A percentile compares a stretch with the other conserved stretches of the same genome.
Evolutionary conservation across 345 rosid species (phyloP).

Genomic region (Citropsis articulata): DNA sequence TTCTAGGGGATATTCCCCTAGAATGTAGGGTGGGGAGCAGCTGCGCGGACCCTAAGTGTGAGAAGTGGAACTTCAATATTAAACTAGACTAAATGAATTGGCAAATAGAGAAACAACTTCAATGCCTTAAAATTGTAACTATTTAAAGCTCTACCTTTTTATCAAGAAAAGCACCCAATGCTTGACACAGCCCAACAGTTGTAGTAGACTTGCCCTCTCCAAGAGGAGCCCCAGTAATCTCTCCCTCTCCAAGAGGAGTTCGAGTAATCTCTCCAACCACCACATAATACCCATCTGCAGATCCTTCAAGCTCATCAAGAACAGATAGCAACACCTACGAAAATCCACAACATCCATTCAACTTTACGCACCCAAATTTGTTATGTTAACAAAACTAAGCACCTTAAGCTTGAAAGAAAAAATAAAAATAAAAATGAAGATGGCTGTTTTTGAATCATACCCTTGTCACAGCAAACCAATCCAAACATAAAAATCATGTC

Average conservation of each 20-base stretch:
- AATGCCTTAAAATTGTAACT: background rate
- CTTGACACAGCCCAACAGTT: constrained; percentile 94
- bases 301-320: constrained; percentile 70
- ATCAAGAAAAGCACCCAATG: constrained; percentile 88
- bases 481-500: background rate
- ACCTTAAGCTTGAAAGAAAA: background rate
- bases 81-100: background rate
- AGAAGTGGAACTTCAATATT: too few species aligned
- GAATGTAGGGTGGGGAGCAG: too few species aligned
- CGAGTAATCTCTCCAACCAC: constrained; percentile 99
- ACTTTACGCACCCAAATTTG: constrained; percentile 1
- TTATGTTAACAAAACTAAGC: background rate
- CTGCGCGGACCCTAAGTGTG: too few species aligned
- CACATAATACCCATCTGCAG: constrained; percentile 80
- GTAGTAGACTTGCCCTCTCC: constrained; percentile 99
- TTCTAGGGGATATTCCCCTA: too few species aligned
- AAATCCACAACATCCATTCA: constrained; percentile 2
- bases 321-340: constrained; percentile 72
- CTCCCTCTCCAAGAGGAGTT: too few species aligned
- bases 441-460: background rate
- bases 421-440: background rate
- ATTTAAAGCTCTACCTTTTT: constrained; percentile 57
- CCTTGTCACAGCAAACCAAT: background rate
- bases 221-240: too few species aligned
- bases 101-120: background rate